Percentiles rank a stretch among this genome's conserved stretches.
phyloP scores from a whole-genome alignment of 768 basidiomycete genomes.

The Mycena venus region DNA sequence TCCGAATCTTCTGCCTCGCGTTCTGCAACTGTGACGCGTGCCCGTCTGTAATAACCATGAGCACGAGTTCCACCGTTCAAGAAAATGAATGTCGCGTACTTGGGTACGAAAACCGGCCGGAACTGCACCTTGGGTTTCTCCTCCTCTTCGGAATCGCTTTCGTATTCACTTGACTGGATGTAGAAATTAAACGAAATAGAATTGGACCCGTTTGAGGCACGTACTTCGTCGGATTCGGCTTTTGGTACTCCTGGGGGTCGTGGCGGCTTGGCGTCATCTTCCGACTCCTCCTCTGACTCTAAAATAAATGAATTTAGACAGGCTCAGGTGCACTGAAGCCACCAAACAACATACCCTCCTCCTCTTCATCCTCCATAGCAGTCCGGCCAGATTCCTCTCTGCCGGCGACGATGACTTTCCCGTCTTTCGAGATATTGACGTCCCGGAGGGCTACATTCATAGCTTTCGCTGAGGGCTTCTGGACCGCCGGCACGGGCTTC shows the following conservation, averaged over 20 bases:
- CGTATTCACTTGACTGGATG: slow-evolving; percentile 86
- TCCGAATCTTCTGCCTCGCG: slow-evolving; percentile 82
- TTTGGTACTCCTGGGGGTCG: slow-evolving; percentile 27
- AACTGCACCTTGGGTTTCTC: slow-evolving; percentile 82
- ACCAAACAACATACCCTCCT: slow-evolving; percentile 49
- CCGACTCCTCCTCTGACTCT: slow-evolving; percentile 53
- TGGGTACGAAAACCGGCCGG: slow-evolving; percentile 94
- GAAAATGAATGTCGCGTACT: slow-evolving; percentile 64
- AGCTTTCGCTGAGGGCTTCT: slow-evolving; percentile 53
- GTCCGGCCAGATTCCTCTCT: slow-evolving; percentile 85
- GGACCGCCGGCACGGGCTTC: slow-evolving; percentile 45
- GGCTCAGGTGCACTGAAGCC: neutral
- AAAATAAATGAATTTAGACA: slow-evolving; percentile 28
- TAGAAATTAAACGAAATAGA: slow-evolving; percentile 28
- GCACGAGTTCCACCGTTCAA: neutral
- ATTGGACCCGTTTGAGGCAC: slow-evolving; percentile 8
- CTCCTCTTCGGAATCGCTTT: slow-evolving; percentile 83
- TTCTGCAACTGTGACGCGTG: slow-evolving; percentile 79
- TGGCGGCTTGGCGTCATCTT: slow-evolving; percentile 65
- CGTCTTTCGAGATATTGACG: slow-evolving; percentile 85
- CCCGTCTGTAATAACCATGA: slow-evolving; percentile 64
- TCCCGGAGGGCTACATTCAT: slow-evolving; percentile 85
- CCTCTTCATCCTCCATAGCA: slow-evolving; percentile 67
- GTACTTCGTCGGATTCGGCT: slow-evolving; percentile 43
- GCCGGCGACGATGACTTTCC: slow-evolving; percentile 85